Evolutionary conservation across 345 rosid genomes (phyloP), one percentile per base, ranked within the genome.

Genomic region (Eucalyptus cloeziana): DNA sequence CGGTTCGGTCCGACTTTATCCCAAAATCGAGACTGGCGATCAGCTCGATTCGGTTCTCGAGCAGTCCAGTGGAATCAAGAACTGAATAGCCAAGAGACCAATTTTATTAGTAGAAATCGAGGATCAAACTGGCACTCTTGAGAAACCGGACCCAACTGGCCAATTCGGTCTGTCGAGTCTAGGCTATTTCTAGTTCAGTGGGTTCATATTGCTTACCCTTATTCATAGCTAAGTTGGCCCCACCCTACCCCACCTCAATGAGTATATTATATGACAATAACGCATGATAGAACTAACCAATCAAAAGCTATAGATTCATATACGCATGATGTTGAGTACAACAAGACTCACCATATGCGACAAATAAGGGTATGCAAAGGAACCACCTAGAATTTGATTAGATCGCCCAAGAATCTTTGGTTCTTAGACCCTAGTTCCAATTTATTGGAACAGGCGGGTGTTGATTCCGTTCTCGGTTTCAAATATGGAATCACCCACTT

Each of bases 81-180:
- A 56, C 1, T 24, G 13, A 56, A 56, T 24, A 22, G 13, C 30
- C 30, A 22, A 22, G 62, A 56, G 12, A 56, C 5, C 6, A 4
- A 2, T 56, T 56, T 1, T 22, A 24, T 10, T 56, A 21, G 22
- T 56, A 22, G 62, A 5, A 56, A 22, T 1, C 5, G 2, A 22
- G 3, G 12, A 2, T 2, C 6, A 2, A 0, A 22, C 0, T 24
- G 2, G 3, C 11, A 56, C 1, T 56, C 27, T 4, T 22, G 12
- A 21, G 12, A 56, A 56, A 22, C 1, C 1, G 2, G 4, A 9
- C 5, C 27, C 4, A 56, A 56, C 1, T 0, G 0, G 13, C 6
- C 5, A 0, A 4, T 56, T 56, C 13, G 12, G 27, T 56, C 62
- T 1, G 2, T 19, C 58, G 0, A 1, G 13, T 56, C 27, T 56